A percentile compares a stretch with the other conserved stretches of the same genome.
These are phyloP conservation scores for Tylopilus vinaceipallidus DNA, from an alignment of 768 basidiomycete species.

Conservation along the genomic window DNA sequence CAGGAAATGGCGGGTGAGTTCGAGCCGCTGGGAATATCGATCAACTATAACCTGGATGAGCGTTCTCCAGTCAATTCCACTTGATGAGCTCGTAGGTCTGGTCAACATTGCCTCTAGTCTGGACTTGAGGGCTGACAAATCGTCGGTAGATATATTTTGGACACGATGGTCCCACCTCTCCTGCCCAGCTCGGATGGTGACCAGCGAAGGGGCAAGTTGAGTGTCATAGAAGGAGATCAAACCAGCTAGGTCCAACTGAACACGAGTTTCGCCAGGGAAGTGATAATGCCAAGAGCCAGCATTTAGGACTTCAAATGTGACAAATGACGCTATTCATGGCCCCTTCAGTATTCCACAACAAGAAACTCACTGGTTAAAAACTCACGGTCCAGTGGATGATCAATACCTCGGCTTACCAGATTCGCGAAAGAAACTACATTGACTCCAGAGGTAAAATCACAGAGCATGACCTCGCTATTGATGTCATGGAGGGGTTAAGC, in stretches of 20 bases:
- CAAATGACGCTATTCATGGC: not conserved
- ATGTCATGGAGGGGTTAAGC: not conserved
- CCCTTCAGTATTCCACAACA: not conserved
- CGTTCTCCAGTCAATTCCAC: conserved; percentile 35
- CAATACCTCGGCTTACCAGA: conserved; percentile 11
- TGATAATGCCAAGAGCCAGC: conserved; percentile 26
- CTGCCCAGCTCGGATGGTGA: conserved; percentile 10
- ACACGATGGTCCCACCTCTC: conserved; percentile 22
- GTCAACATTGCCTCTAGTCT: conserved; percentile 6
- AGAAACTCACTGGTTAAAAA: not conserved
- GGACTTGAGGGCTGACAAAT: conserved; percentile 1
- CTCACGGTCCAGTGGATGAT: not conserved
- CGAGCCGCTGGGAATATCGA: conserved; percentile 32
- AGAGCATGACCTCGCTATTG: conserved; percentile 47
- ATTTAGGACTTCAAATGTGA: conserved; percentile 11
- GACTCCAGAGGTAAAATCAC: conserved; percentile 33
- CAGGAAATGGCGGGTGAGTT: conserved; percentile 24
- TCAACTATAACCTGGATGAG: conserved; percentile 30
- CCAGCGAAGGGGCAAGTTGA: conserved; percentile 17
- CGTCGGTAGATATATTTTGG: conserved; percentile 11
- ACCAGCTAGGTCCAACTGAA: conserved; percentile 17
- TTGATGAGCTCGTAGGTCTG: conserved; percentile 9
- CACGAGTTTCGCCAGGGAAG: conserved; percentile 27
- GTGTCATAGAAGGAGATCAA: conserved; percentile 30
- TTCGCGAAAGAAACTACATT: conserved; percentile 38